Conservation (phyloP, 2,329 filamentous ascomycete genomes). For the Aotearoamyces nothofagi region DNA sequence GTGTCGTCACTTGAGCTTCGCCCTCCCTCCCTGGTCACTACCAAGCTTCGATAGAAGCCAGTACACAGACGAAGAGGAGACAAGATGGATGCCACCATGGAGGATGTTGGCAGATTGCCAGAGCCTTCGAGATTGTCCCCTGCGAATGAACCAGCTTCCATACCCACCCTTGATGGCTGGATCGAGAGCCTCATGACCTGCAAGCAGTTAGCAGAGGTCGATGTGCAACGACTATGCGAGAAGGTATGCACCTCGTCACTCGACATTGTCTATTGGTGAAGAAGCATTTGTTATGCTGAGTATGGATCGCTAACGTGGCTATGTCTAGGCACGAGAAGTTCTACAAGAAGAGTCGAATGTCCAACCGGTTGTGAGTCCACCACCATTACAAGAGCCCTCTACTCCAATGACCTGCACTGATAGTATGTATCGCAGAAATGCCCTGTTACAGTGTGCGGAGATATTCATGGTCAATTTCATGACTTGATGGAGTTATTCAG, state of each 20-base stretch:
- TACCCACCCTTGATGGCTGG: slow-evolving; percentile 91
- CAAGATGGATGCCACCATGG: slow-evolving; percentile 94
- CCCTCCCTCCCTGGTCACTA: too few relatives aligned
- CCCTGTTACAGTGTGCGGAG: slow-evolving; percentile 94
- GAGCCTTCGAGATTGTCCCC: slow-evolving; percentile 63
- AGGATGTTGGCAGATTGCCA: slow-evolving; percentile 82
- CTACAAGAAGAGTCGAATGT: slow-evolving; percentile 97
- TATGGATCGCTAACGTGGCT: too few relatives aligned
- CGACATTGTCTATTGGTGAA: background rate
- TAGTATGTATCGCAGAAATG: slow-evolving; percentile 54
- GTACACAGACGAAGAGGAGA: slow-evolving; percentile 2
- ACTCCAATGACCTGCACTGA: background rate
- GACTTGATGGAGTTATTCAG: slow-evolving; percentile 99
- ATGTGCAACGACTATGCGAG: slow-evolving; percentile 94
- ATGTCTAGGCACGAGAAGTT: slow-evolving; percentile 74
- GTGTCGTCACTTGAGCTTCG: too few relatives aligned
- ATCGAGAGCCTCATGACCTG: slow-evolving; percentile 96
- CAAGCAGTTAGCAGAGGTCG: slow-evolving; percentile 91
- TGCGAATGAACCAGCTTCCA: slow-evolving; percentile 70
- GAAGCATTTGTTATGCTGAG: background rate
- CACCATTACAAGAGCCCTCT: too few relatives aligned
- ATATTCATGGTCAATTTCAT: slow-evolving; percentile 98
- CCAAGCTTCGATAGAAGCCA: too few relatives aligned
- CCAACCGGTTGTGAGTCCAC: slow-evolving; percentile 77
- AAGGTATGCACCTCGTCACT: slow-evolving; percentile 49